Base-by-base conservation (phyloP, 148 eudicot species). In the Rhododendron vialii region DNA sequence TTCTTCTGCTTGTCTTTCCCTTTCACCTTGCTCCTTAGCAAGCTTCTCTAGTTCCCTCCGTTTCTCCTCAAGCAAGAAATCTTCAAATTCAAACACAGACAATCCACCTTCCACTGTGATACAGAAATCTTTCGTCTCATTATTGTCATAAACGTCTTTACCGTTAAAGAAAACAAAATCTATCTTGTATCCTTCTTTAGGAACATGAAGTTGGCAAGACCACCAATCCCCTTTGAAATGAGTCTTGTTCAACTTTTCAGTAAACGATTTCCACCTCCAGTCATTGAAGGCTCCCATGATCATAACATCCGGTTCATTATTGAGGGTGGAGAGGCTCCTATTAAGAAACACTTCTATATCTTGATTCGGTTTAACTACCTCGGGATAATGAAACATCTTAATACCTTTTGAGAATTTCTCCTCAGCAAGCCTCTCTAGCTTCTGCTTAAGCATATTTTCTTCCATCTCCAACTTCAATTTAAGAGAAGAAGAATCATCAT, bases 231-330 rank as follows among this genome's bases (percentile, higher is more conserved):
- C 96, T 83, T 82, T 90, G 67, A 98, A 93, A 86, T 93, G 78
- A 84, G 89, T 90, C 92, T 95, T 95, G 50, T 89, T 90, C 88
- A 98, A 87, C 78, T 89, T 94, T 26, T 77, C 69, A 55, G 96
- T 93, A 83, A 95, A 98, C 51, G 98, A 95, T 89, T 92, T 98
- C 95, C 96, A 98, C 33, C 93, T 89, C 99, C 99, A 98, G 50
- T 91, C 98, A 86, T 98, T 98, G 74, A 91, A 98, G 59, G 98
- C 99, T 88, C 98, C 99, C 98, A 93, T 95, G 17, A 94, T 91
- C 86, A 94, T 80, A 36, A 94, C 89, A 51, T 94, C 93, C 7
- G 93, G 88, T 89, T 98, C 96, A 82, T 92, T 88, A 63, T 91
- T 87, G 85, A 98, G 89, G 82, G 93, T 86, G 28, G 99, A 98